Evolutionary conservation across 2,329 filamentous ascomycete genomes (phyloP).

Genomic region (Pseudophaeomoniella oleicola): DNA sequence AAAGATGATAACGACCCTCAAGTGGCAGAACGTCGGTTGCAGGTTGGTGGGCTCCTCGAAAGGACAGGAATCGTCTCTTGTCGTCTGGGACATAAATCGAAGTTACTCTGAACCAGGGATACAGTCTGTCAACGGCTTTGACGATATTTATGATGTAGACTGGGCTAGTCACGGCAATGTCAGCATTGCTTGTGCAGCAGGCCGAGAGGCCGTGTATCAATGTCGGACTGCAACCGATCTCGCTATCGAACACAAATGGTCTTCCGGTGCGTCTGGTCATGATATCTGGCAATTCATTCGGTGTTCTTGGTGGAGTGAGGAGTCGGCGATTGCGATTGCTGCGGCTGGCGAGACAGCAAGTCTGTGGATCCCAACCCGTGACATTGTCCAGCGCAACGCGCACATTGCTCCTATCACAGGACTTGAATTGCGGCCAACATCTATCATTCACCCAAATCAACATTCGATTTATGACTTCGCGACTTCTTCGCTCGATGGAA

Average conservation of each 20-base stretch:
- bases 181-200: constrained; percentile 17
- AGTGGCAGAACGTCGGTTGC: constrained; percentile 24
- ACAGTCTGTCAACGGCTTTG: constrained; percentile 10
- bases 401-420: constrained; percentile 28
- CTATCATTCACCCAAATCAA: constrained; percentile 8
- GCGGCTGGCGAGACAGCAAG: constrained; percentile 22
- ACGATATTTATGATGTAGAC: constrained; percentile 25
- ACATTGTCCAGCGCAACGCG: constrained; percentile 21
- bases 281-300: constrained; percentile 27
- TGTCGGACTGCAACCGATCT: constrained; percentile 9
- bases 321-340: constrained; percentile 20
- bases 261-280: constrained; percentile 6
- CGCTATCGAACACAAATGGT: constrained; percentile 9
- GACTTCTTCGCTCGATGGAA: constrained; percentile 29
- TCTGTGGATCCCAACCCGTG: constrained; percentile 31
- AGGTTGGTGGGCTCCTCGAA: constrained; percentile 28
- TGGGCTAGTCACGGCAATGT: constrained; percentile 25
- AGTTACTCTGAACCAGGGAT: constrained; percentile 4
- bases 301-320: constrained; percentile 14
- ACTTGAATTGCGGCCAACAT: constrained; percentile 22
- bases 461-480: constrained; percentile 20
- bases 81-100: constrained; percentile 24
- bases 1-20: constrained; percentile 25
- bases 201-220: constrained; percentile 9
- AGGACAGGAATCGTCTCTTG: constrained; percentile 20